A percentile compares a stretch with the other conserved stretches of the same genome.
phyloP scores from a whole-genome alignment of 192 early-diverging fungal genomes.

The Mortierella antarctica region DNA sequence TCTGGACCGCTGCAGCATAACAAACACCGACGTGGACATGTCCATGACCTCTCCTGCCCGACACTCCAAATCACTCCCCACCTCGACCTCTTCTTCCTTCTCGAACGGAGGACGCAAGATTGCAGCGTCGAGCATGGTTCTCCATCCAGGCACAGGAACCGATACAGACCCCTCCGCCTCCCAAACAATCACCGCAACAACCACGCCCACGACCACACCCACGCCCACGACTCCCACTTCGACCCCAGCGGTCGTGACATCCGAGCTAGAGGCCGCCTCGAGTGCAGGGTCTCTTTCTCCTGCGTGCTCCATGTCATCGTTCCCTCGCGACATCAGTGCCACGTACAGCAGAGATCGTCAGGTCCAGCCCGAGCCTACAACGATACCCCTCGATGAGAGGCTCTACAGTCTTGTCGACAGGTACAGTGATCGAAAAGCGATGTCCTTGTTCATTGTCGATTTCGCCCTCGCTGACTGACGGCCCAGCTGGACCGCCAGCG shows the following conservation, averaged over 20 bases:
- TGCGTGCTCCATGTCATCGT: slow-evolving; percentile 51
- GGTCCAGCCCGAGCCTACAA: background rate
- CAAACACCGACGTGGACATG: slow-evolving; percentile 16
- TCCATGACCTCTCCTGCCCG: slow-evolving; percentile 30
- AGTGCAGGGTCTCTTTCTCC: slow-evolving; percentile 36
- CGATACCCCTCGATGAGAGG: slow-evolving; percentile 24
- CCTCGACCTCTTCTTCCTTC: slow-evolving; percentile 29
- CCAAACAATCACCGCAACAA: no score
- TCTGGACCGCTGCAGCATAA: background rate
- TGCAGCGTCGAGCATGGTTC: slow-evolving; percentile 49
- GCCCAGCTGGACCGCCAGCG: no score
- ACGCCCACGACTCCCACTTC: background rate
- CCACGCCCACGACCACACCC: background rate
- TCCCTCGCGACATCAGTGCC: slow-evolving; percentile 51
- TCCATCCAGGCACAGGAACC: slow-evolving; percentile 12
- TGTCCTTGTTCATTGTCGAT: background rate
- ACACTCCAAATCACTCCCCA: slow-evolving; percentile 31
- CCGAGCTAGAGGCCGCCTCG: background rate
- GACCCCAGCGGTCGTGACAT: background rate
- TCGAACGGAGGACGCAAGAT: slow-evolving; percentile 27
- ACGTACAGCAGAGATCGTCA: slow-evolving; percentile 8
- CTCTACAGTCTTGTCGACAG: slow-evolving; percentile 47
- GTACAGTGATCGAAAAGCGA: slow-evolving; percentile 4
- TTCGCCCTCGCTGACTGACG: no score
- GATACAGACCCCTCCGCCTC: background rate